Conservation (phyloP, 2,329 filamentous ascomycete genomes). For the Biscogniauxia sp. region DNA sequence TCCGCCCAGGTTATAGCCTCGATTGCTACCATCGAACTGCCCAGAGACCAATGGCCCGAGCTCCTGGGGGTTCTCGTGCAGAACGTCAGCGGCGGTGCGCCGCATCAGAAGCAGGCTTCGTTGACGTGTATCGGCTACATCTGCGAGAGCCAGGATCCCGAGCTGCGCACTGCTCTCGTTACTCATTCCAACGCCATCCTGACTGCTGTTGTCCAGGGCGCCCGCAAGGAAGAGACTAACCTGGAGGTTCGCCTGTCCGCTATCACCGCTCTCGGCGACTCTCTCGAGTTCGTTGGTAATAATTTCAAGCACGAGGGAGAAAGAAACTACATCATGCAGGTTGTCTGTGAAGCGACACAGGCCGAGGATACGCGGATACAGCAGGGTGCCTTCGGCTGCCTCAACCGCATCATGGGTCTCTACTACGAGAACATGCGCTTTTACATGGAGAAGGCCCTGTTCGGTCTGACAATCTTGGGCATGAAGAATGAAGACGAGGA, state of each 20-base stretch:
- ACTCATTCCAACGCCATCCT: conserved; percentile 96
- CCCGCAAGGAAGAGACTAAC: conserved; percentile 93
- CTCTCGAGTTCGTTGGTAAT: conserved; percentile 93
- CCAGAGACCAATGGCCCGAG: conserved; percentile 88
- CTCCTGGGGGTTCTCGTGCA: conserved; percentile 86
- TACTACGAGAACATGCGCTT: conserved; percentile 99
- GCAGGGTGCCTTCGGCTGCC: conserved; percentile 91
- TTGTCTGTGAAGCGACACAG: conserved; percentile 98
- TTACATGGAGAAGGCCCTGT: conserved; percentile 99
- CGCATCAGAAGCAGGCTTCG: conserved; percentile 91
- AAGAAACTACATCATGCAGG: conserved; percentile 99
- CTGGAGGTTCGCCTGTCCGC: conserved; percentile 86
- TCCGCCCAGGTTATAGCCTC: conserved; percentile 94
- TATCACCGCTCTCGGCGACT: conserved; percentile 91
- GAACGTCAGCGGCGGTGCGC: conserved; percentile 83
- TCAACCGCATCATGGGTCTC: conserved; percentile 97
- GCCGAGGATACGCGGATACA: conserved; percentile 88
- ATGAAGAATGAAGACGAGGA: conserved; percentile 99
- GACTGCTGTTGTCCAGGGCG: conserved; percentile 95
- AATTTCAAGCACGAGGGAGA: conserved; percentile 99
- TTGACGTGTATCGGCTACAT: conserved; percentile 97
- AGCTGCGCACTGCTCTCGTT: conserved; percentile 76
- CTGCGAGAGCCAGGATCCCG: conserved; percentile 89
- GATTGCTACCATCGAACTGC: conserved; percentile 92
- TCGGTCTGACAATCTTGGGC: conserved; percentile 93